Evolutionary conservation across 805 yeast genomes (phyloP), one percentile per base, ranked within the genome.

Genomic region (Sungouiozyma ichnusensis): DNA sequence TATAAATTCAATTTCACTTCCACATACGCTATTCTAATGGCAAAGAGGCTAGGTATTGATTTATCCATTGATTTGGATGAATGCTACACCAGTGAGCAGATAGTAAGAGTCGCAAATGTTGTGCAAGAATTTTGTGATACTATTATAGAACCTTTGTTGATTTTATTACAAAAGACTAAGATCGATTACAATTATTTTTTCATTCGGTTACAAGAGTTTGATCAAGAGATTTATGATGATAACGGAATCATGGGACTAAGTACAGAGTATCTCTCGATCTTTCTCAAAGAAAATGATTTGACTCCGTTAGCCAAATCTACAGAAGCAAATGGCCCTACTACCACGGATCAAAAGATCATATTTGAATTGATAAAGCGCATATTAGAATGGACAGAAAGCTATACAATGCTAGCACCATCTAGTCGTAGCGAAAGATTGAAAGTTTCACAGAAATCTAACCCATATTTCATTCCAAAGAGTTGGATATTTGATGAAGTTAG

Each of bases 401-500:
- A 75, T 58, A 62, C 59, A 20, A 57, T 57, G 3, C 66, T 81
- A 37, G 55, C 77, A 8, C 29, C n/a, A n/a, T 49, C 44, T 9
- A 47, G 44, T 0, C 71, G 72, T 37, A 61, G 68, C 6, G 57
- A 55, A 11, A 67, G 88, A 39, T 50, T 45, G 3, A 47, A 44
- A 7, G 50, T 67, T 3, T 76, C 86, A 38, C 55, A 63, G 5
- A 41, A 50, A 2, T 66, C 63, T 38, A 92, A 90, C 54, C 98
- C 97, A 2, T 56, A 75, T 31, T 90, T 90, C 54, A 72, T 83
- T 4, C 92, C 95, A 16, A 71, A 90, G 45, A 83, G 79, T 48
- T 85, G 94, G 87, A 79, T 88, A 40, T 67, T 92, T 41, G 85
- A 86, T 41, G 88, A 87, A 46, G 95, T 86, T 1, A 79, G 85